A percentile compares a stretch with the other conserved stretches of the same genome.
Evolutionary conservation across 2,329 filamentous ascomycete genomes (phyloP).

Genomic region (Cordyceps militaris): DNA sequence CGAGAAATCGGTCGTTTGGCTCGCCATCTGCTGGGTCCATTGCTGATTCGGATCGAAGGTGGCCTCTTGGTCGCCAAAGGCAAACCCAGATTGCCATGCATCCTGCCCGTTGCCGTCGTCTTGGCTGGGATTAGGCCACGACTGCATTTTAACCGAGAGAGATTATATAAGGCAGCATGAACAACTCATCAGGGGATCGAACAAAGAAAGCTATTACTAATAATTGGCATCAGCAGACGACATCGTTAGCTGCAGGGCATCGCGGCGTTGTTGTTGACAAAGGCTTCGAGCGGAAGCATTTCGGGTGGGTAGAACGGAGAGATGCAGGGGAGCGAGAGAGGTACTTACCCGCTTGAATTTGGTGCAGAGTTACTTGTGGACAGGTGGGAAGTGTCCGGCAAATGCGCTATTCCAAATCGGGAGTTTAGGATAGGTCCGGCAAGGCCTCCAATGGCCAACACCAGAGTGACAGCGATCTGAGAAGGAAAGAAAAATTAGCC

Average conservation of each 20-base stretch:
- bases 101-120: conserved; percentile 29
- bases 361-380: conserved; percentile 5
- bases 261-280: neutral
- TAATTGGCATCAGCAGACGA: conserved; percentile 3
- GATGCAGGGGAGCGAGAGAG: neutral
- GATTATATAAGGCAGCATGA: conserved; percentile 11
- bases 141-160: conserved; percentile 30
- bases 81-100: conserved; percentile 30
- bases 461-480: conserved; percentile 2
- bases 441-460: neutral
- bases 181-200: neutral
- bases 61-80: conserved; percentile 26
- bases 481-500: conserved; percentile 4
- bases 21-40: conserved; percentile 31
- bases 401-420: conserved; percentile 6
- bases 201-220: conserved; percentile 8
- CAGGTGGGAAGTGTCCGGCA: neutral
- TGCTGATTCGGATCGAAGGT: conserved; percentile 33
- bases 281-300: neutral
- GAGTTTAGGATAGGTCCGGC: neutral
- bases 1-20: conserved; percentile 26
- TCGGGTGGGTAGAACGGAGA: neutral
- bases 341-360: conserved; percentile 6
- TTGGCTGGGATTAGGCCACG: conserved; percentile 32
- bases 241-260: neutral